phyloP scores from a whole-genome alignment of 1,139 yeast genomes.

The Pichia sp. region DNA sequence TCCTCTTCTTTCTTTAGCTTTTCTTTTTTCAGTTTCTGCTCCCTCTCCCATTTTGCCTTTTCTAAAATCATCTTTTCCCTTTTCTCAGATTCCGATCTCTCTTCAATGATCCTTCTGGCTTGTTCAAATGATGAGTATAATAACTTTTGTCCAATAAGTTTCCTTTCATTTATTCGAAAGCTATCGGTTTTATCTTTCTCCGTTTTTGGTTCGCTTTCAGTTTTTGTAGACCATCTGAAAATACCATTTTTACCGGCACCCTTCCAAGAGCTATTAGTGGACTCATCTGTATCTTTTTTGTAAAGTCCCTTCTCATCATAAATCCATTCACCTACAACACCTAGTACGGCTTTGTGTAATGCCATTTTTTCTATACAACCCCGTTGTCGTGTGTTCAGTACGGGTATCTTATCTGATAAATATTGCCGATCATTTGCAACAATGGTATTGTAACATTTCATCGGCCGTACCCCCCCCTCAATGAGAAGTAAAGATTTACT shows the following conservation, averaged over 20 bases:
- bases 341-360: constrained; percentile 10
- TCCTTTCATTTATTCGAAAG: background rate
- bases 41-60: constrained; percentile 16
- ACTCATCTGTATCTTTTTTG: background rate
- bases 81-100: constrained; percentile 13
- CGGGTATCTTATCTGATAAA: background rate
- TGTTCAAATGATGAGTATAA: constrained; percentile 13
- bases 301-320: constrained; percentile 22
- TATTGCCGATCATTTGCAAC: constrained; percentile 18
- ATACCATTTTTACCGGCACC: constrained; percentile 8
- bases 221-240: constrained; percentile 19
- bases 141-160: constrained; percentile 11
- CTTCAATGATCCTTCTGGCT: constrained; percentile 16
- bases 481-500: constrained; percentile 6
- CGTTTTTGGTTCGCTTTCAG: background rate
- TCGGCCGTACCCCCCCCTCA: constrained; percentile 10
- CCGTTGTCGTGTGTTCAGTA: constrained; percentile 20
- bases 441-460: constrained; percentile 17
- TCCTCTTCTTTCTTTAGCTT: constrained; percentile 13
- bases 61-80: constrained; percentile 4
- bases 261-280: background rate
- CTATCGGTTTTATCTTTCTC: background rate
- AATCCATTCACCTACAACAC: constrained; percentile 24
- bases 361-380: constrained; percentile 18
- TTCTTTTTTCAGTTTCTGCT: constrained; percentile 13